These are phyloP conservation scores for Calocera cornea DNA, from an alignment of 768 basidiomycete species.

Conservation along the genomic window DNA sequence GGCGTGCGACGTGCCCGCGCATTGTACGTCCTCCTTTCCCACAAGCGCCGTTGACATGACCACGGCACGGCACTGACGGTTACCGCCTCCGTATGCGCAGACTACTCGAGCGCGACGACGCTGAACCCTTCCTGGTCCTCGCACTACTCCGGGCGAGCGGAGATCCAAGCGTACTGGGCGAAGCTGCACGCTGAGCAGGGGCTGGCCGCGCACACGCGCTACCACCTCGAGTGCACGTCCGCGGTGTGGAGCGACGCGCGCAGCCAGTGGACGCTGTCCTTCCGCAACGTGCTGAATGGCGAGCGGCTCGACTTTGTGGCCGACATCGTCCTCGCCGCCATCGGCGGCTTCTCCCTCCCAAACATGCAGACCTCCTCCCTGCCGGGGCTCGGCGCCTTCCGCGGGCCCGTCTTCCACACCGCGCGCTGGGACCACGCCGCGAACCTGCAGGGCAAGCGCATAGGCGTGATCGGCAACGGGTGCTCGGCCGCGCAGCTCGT, in stretches of 20 bases:
- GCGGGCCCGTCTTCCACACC: conserved; percentile 42
- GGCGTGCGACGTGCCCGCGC: neutral
- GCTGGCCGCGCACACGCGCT: conserved; percentile 31
- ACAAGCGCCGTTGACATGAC: too few species aligned
- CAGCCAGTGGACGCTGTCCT: conserved; percentile 32
- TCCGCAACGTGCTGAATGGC: conserved; percentile 30
- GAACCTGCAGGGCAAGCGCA: conserved; percentile 36
- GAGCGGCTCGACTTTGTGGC: conserved; percentile 27
- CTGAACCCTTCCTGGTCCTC: conserved; percentile 40
- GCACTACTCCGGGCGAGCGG: conserved; percentile 35
- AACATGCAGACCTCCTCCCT: conserved; percentile 36
- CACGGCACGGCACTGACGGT: too few species aligned
- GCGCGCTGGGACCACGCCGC: conserved; percentile 44
- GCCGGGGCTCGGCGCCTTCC: conserved; percentile 33
- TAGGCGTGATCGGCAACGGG: conserved; percentile 52
- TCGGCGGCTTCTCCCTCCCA: conserved; percentile 29
- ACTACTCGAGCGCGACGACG: conserved; percentile 40
- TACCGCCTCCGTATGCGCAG: neutral
- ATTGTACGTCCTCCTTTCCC: neutral
- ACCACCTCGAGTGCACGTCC: conserved; percentile 29
- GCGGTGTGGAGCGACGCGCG: conserved; percentile 35
- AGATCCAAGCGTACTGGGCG: conserved; percentile 40
- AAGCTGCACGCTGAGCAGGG: conserved; percentile 34
- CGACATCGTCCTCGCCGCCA: conserved; percentile 37
- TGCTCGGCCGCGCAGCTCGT: conserved; percentile 45